A percentile compares a stretch with the other conserved stretches of the same genome.
These are phyloP conservation scores for Triangularia setosa DNA, from an alignment of 2,329 filamentous ascomycete species.

Conservation along the genomic window DNA sequence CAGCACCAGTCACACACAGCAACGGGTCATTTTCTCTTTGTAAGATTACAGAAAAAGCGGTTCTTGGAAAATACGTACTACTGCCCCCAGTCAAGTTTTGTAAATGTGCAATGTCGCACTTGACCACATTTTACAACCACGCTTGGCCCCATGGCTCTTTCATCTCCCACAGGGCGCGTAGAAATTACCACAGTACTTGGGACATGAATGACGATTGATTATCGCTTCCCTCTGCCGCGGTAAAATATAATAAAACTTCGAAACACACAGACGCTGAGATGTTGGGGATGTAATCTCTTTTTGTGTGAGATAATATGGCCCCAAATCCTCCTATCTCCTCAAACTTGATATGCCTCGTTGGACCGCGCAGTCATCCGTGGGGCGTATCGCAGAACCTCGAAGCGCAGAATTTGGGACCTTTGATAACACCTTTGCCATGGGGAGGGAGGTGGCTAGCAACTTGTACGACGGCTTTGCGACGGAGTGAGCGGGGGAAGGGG, in stretches of 20 bases:
- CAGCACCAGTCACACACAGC: neutral
- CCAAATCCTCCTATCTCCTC: too few relatives aligned
- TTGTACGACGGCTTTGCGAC: too few relatives aligned
- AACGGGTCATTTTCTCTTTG: neutral
- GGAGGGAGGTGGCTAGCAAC: too few relatives aligned
- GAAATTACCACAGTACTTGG: neutral
- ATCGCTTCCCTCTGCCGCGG: neutral
- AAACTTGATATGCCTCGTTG: too few relatives aligned
- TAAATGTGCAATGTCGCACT: neutral
- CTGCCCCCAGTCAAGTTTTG: neutral
- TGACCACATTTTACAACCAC: neutral
- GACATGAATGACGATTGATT: neutral
- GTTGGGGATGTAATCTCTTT: neutral
- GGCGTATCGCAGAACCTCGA: too few relatives aligned
- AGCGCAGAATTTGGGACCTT: too few relatives aligned
- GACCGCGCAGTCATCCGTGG: too few relatives aligned
- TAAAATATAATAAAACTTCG: neutral
- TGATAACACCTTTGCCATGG: too few relatives aligned
- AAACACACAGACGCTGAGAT: neutral
- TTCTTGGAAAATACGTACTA: neutral
- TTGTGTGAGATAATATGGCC: too few relatives aligned
- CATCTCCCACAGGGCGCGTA: neutral
- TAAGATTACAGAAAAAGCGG: neutral
- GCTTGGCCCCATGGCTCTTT: neutral
- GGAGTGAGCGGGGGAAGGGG: too few relatives aligned